Evolutionary conservation across 805 yeast species (phyloP), one percentile per base, ranked within the genome.

Genomic region (Metschnikowia lunata): DNA sequence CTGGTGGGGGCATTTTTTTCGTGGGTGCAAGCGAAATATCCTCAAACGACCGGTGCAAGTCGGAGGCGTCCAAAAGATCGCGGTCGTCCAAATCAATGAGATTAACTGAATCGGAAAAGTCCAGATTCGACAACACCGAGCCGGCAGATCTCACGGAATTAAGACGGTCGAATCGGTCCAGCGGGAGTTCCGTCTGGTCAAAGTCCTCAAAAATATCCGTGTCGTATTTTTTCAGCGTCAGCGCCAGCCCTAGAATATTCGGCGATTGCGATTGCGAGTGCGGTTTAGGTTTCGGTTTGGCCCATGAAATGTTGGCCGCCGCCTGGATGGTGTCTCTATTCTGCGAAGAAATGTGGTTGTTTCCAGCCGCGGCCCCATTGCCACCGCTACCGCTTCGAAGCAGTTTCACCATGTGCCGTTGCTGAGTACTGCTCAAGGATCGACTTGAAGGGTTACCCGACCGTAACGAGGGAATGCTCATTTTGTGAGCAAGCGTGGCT

Each of bases 51-150:
- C 48, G 50, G 44, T 44, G 50, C 36, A 48, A 26, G 26, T 34
- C 38, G 9, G 39, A 30, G 7, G 10, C 33, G 12, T 35, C 28
- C 3, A 26, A 15, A 5, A 73, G 81, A 51, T 80, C 87, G 18
- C 45, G 39, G 18, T 51, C 53, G 58, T 78, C 95, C 54, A 88
- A 80, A 58, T 88, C 96, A 49, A 89, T 85, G 54, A 88, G 71
- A 46, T 80, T 79, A 31, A 76, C 71, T 34, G 73, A 66, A 26
- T 46, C 53, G 15, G 46, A 36, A 9, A 49, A 43, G 29, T 27
- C 49, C 15, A 33, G 28, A 7, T 36, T 32, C 26, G 45, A 14
- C 7, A 39, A 26, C 18, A 51, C 40, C 8, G 50, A 37, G 10
- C 26, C 41, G 7, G 28, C 40, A 4, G 49, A 40, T 9, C 38